Conservation (phyloP, 1,284 basidiomycete species). For the Rhodotorula sp. region DNA sequence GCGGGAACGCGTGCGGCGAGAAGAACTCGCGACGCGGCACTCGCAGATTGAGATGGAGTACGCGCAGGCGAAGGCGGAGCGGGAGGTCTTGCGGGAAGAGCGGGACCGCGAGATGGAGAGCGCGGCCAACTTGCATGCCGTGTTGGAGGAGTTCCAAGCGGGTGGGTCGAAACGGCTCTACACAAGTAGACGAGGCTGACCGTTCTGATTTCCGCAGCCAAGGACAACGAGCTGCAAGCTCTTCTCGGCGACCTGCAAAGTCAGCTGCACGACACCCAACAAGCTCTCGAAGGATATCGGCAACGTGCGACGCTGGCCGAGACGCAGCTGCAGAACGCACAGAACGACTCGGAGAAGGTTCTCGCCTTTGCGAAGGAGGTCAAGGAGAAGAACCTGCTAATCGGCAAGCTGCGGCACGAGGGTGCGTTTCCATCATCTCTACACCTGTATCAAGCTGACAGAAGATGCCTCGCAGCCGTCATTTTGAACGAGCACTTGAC, state of each 20-base stretch:
- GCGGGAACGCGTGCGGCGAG: constrained; percentile 68
- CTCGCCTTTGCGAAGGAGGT: constrained; percentile 79
- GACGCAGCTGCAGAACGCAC: constrained; percentile 71
- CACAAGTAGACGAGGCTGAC: not conserved
- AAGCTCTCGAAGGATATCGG: constrained; percentile 78
- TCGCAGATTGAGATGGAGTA: constrained; percentile 62
- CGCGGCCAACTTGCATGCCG: constrained; percentile 79
- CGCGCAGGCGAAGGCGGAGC: constrained; percentile 58
- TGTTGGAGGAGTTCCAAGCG: constrained; percentile 88
- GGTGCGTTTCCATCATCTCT: constrained; percentile 55
- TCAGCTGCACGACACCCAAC: constrained; percentile 66
- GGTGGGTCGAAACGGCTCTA: constrained; percentile 55
- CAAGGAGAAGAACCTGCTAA: constrained; percentile 88
- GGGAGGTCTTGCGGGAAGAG: constrained; percentile 58
- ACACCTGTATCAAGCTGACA: not conserved
- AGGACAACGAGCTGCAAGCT: constrained; percentile 60
- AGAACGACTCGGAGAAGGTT: constrained; percentile 64
- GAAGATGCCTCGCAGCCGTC: constrained; percentile 60
- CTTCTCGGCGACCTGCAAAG: constrained; percentile 77
- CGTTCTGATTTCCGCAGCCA: constrained; percentile 46
- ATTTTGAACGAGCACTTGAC: constrained; percentile 97
- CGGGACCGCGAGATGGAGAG: constrained; percentile 71
- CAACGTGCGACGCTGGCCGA: constrained; percentile 81
- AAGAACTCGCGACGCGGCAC: constrained; percentile 61
- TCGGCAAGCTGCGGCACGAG: constrained; percentile 91